Evolutionary conservation across 106 monocot species (phyloP).

Genomic region (Dioscorea alata): DNA sequence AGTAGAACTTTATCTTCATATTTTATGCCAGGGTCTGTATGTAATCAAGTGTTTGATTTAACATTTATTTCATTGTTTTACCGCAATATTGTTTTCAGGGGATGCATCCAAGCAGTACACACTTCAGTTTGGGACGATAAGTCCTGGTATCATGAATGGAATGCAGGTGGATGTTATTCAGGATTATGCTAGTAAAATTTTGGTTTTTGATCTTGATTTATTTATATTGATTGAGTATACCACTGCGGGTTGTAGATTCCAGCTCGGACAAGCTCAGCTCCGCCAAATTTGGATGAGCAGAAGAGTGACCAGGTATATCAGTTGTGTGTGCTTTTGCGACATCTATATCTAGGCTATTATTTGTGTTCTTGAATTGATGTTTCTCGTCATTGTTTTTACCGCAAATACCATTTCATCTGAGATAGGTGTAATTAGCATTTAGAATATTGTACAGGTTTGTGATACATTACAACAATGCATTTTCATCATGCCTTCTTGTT

Average conservation of each 20-base stretch:
- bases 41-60: background rate
- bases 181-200: no score
- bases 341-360: background rate
- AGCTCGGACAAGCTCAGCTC: constrained; percentile 44
- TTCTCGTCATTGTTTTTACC: no score
- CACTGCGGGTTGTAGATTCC: background rate
- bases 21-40: no score
- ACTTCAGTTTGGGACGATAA: constrained; percentile 80
- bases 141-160: constrained; percentile 59
- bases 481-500: no score
- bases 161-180: no score
- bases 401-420: no score
- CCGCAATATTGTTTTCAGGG: constrained; percentile 39
- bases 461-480: background rate
- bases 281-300: constrained; percentile 94
- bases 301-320: constrained; percentile 58
- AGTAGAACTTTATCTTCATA: no score
- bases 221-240: no score
- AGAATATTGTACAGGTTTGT: background rate
- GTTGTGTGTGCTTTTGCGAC: background rate
- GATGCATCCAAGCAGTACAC: constrained; percentile 35
- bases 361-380: background rate
- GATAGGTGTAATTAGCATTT: no score
- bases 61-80: background rate
- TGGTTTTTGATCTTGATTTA: no score